Percentiles rank a stretch among this genome's conserved stretches.
Conservation (phyloP, 1,284 basidiomycete species). For the Pisolithus thermaeus region DNA sequence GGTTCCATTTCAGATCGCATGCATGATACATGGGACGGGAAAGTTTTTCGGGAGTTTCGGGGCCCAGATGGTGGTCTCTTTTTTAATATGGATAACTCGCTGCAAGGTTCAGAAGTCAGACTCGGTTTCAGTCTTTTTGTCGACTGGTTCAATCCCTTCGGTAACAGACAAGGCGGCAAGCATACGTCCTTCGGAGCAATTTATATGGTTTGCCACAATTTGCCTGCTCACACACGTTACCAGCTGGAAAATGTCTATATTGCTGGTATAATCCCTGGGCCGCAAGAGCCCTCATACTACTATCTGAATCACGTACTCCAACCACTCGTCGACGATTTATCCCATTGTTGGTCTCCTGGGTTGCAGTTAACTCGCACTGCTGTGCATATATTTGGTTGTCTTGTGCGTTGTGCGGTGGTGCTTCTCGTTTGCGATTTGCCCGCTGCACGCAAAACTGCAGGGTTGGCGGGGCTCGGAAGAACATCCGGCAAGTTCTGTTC, state of each 20-base stretch:
- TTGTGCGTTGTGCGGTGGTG: constrained; percentile 12
- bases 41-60: constrained; percentile 18
- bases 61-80: constrained; percentile 18
- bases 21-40: constrained; percentile 28
- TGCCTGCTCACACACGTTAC: constrained; percentile 23
- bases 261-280: constrained; percentile 21
- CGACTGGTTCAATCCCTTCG: constrained; percentile 36
- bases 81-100: constrained; percentile 1
- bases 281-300: constrained; percentile 14
- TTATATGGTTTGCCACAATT: constrained; percentile 26
- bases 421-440: constrained; percentile 24
- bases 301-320: constrained; percentile 16
- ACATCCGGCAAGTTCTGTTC: constrained; percentile 23
- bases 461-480: constrained; percentile 12
- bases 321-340: constrained; percentile 21
- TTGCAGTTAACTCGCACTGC: constrained; percentile 13
- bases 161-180: constrained; percentile 26
- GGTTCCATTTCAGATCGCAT: neutral
- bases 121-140: constrained; percentile 23
- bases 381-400: constrained; percentile 7
- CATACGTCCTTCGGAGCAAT: constrained; percentile 29
- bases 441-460: constrained; percentile 20
- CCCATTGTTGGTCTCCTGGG: constrained; percentile 14
- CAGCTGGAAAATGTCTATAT: constrained; percentile 24
- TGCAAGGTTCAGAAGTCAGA: neutral